These are phyloP conservation scores for Amanita pallidorosea DNA, from an alignment of 768 basidiomycete genomes.

Conservation along the genomic window DNA sequence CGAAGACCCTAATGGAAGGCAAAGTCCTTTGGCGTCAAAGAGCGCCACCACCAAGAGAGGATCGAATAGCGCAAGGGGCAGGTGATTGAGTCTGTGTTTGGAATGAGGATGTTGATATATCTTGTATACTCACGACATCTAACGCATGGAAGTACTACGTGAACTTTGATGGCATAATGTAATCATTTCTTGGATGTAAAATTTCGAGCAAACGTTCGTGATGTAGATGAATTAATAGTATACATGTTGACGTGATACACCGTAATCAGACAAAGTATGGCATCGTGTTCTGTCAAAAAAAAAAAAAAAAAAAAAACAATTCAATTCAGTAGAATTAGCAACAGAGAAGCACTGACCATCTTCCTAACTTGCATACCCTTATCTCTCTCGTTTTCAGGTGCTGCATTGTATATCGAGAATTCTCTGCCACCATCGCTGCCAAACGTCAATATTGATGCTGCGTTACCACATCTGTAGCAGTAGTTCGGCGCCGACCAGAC, in stretches of 20 bases:
- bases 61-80: not conserved
- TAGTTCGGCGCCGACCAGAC: slow-evolving; percentile 93
- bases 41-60: not conserved
- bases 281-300: slow-evolving; percentile 38
- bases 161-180: no score
- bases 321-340: not conserved
- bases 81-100: not conserved
- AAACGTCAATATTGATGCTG: slow-evolving; percentile 85
- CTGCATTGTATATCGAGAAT: slow-evolving; percentile 82
- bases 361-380: slow-evolving; percentile 65
- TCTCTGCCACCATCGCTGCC: slow-evolving; percentile 51
- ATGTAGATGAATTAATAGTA: not conserved
- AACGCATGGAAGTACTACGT: no score
- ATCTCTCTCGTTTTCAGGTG: slow-evolving; percentile 83
- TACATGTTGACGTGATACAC: not conserved
- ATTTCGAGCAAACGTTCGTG: not conserved
- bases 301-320: no score
- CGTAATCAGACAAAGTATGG: slow-evolving; percentile 39
- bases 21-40: not conserved
- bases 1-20: slow-evolving; percentile 1
- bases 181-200: no score
- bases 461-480: slow-evolving; percentile 73
- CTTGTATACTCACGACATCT: no score
- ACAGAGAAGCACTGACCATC: slow-evolving; percentile 39
- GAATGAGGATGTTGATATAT: not conserved